Base-by-base conservation (phyloP, 1,284 basidiomycete species). In the Ceratobasidium sp. region DNA sequence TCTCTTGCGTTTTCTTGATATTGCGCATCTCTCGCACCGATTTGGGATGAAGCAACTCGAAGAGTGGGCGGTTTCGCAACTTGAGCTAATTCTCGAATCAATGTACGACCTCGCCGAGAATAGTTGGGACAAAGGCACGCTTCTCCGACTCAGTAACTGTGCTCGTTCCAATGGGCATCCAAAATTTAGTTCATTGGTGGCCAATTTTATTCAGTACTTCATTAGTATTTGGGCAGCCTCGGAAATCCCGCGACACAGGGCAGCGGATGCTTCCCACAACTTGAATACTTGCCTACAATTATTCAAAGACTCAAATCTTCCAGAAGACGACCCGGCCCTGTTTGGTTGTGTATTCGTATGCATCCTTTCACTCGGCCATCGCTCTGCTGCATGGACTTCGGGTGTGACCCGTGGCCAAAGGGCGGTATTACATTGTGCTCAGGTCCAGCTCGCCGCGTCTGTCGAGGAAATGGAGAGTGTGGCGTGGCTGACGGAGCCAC, bases 51-150 rank as follows among this genome's bases (percentile, higher is more conserved):
- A 10, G 6, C 42, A 27, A 29, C 27, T 60, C 15, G 27, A 17
- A 15, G 5, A 15, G 7, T 60, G 57, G 57, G 40, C 57, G 13
- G 15, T 22, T 17, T n/a, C 27, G 2, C 42, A 60, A n/a, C 29
- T 60, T 31, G 43, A 47, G 12, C 40, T 47, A 12, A 27, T 60
- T 34, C 57, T 60, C 31, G 17, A 60, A n/a, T 60, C 57, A 6
- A n/a, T 42, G n/a, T 29, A 15, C n/a, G 12, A 43, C 2, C 27
- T 60, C n/a, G 29, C 29, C 17, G 22, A 49, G 1, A 20, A 15
- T 10, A 20, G 10, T 7, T 60, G 57, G 57, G 43, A 29, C 12
- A 60, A 31, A 32, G 43, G 47, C 34, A 49, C 57, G 15, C 8
- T 49, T 5, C 15, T 47, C 17, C 38, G 38, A 40, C 38, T 40